Conservation (phyloP, 495 filamentous ascomycete genomes). For the Penicillium robsamsonii region DNA sequence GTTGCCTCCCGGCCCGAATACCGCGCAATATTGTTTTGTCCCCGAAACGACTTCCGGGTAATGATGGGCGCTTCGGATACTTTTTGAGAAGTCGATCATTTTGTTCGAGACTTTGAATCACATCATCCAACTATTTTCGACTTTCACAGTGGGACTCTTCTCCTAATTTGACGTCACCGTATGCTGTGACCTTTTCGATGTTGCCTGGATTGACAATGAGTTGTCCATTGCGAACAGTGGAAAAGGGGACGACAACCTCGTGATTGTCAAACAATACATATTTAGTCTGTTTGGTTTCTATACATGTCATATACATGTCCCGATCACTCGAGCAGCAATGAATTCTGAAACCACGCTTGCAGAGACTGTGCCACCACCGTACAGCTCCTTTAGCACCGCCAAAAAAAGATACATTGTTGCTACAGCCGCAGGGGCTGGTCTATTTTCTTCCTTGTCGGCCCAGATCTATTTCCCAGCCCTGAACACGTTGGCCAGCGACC, state of each 20-base stretch:
- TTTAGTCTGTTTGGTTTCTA: not conserved
- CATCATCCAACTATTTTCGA: constrained; percentile 2
- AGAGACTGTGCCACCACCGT: constrained; percentile 10
- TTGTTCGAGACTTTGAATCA: constrained; percentile 4
- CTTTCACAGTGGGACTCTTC: constrained; percentile 7
- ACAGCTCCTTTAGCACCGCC: constrained; percentile 14
- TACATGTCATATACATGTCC: not conserved
- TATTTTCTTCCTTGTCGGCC: constrained; percentile 38
- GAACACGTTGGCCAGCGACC: constrained; percentile 26
- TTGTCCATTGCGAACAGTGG: not conserved
- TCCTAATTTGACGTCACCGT: constrained; percentile 2
- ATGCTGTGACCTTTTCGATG: not conserved
- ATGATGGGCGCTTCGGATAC: not conserved
- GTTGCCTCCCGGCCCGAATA: not conserved
- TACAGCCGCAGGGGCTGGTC: constrained; percentile 17
- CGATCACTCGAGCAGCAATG: not conserved
- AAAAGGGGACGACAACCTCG: not conserved
- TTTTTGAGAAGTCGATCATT: constrained; percentile 8
- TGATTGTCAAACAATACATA: not conserved
- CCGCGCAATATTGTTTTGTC: not conserved
- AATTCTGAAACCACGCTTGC: constrained; percentile 9
- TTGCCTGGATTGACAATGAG: not conserved
- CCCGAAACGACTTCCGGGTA: not conserved
- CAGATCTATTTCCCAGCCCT: constrained; percentile 45
- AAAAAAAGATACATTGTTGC: constrained; percentile 19